Percentiles rank a stretch among this genome's conserved stretches.
Evolutionary conservation across 345 rosid genomes (phyloP).

Genomic region (Draba incana): DNA sequence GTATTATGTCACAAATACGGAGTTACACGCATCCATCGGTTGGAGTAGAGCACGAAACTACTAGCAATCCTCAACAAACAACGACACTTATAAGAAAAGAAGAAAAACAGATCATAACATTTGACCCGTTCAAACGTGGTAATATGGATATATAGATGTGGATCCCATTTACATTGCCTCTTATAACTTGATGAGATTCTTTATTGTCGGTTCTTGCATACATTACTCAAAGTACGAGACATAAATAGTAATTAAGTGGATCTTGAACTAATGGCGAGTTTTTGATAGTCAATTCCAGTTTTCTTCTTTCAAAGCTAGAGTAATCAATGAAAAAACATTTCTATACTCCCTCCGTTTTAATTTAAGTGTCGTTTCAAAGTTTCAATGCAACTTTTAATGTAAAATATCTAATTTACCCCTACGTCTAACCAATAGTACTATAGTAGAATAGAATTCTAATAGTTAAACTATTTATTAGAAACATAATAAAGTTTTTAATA

Average conservation of each 20-base stretch:
- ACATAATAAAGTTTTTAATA: too few species aligned
- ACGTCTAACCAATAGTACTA: too few species aligned
- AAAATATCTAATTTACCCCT: too few species aligned
- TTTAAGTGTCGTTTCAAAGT: too few species aligned
- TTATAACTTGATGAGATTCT: conserved; percentile 2
- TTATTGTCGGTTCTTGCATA: conserved; percentile 6
- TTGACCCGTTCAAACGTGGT: conserved; percentile 22
- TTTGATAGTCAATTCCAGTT: neutral
- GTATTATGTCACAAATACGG: conserved; percentile 2
- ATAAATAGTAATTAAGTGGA: neutral
- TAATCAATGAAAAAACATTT: neutral
- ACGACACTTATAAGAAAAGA: conserved; percentile 7
- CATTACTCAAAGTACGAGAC: neutral
- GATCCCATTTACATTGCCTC: conserved; percentile 31
- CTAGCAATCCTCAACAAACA: conserved; percentile 19
- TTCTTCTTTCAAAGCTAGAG: neutral
- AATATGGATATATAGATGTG: neutral
- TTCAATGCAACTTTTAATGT: too few species aligned
- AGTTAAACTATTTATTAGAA: too few species aligned
- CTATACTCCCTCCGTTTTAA: too few species aligned
- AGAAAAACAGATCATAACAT: conserved; percentile 16
- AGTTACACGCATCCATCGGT: conserved; percentile 19
- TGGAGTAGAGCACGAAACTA: conserved; percentile 25
- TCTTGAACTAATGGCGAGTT: too few species aligned
- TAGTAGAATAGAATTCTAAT: too few species aligned